Evolutionary conservation across 2,329 filamentous ascomycete genomes (phyloP), one percentile per base, ranked within the genome.

Genomic region (Paraphoma sp.): DNA sequence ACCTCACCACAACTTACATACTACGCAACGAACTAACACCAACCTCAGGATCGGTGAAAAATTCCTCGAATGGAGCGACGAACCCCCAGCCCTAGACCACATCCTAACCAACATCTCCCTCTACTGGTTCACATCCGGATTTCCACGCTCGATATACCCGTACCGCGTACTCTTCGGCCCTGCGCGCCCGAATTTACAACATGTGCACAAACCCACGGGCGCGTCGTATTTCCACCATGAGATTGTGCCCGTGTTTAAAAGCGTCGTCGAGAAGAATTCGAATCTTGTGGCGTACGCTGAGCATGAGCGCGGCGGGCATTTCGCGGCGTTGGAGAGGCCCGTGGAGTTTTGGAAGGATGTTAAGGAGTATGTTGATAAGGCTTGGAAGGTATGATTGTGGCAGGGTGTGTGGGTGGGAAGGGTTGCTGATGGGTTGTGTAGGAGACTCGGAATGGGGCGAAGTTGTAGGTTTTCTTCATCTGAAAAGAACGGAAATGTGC

Each of bases 1-100:
- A 14, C 30, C 12, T 14, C 16, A n/a, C 30, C 18, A 6, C 30
- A 16, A 6, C 40, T 38, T 23, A 44, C 30, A 14, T 28, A 9
- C 28, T 50, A 16, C 14, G 44, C 38, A 46, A n/a, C n/a, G n/a
- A 16, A 23, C 18, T 36, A 14, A 42, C 64, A 49, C 17, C 45
- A 41, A 17, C 23, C 6, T n/a, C 47, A 72, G 70, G 73, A 80
- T 87, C 43, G 84, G 82, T 14, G 85, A 87, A 62, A 87, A 87
- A 63, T 82, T 84, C 59, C 69, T 84, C 4, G 80, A 81, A 33
- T 87, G 84, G 84, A 76, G 76, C 3, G 84, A 87, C 62, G 64
- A 73, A 4, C 68, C 72, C 31, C 82, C 56, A 0, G 56, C 71
- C 2, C 60, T 75, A 29, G 71, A 80, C 42, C 69, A 72, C 11